These are phyloP conservation scores for Cocos nucifera DNA, from an alignment of 176 grass and related monocot species.

Conservation along the genomic window DNA sequence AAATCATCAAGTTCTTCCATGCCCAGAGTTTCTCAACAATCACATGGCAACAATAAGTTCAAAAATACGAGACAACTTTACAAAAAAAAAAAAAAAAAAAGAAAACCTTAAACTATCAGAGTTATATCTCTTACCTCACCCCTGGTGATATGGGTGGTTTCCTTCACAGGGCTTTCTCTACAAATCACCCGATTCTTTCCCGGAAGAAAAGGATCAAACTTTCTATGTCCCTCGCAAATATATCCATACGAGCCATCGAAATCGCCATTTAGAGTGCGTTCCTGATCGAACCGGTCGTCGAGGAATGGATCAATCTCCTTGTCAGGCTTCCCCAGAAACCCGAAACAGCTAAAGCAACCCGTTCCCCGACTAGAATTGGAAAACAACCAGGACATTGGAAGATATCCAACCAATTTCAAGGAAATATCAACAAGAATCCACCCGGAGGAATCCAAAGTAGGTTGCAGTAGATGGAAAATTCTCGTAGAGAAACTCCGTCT, in stretches of 20 bases:
- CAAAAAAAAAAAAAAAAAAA: too few relatives aligned
- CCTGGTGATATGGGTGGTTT: slow-evolving; percentile 7
- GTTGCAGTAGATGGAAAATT: too few relatives aligned
- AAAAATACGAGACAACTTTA: too few relatives aligned
- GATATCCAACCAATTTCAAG: too few relatives aligned
- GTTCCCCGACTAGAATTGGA: slow-evolving; percentile 3
- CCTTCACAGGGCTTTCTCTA: slow-evolving; percentile 9
- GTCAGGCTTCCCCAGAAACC: slow-evolving; percentile 6
- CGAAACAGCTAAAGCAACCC: slow-evolving; percentile 7
- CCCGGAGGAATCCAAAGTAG: too few relatives aligned
- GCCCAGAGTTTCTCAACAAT: too few relatives aligned
- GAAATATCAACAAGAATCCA: too few relatives aligned
- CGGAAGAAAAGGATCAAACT: background rate
- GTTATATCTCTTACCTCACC: background rate
- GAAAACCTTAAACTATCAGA: too few relatives aligned
- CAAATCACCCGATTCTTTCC: slow-evolving; percentile 5
- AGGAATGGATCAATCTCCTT: background rate
- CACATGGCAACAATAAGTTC: too few relatives aligned
- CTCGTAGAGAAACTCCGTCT: too few relatives aligned
- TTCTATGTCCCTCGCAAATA: background rate
- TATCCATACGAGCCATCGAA: background rate
- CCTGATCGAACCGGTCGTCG: background rate
- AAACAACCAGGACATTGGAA: slow-evolving; percentile 7
- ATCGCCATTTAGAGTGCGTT: too few relatives aligned
- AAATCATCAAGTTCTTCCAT: too few relatives aligned